A percentile compares a stretch with the other conserved stretches of the same genome.
These are phyloP conservation scores for Fragilaria crotonensis DNA, from an alignment of 108 stramenopile genomes.

Conservation along the genomic window DNA sequence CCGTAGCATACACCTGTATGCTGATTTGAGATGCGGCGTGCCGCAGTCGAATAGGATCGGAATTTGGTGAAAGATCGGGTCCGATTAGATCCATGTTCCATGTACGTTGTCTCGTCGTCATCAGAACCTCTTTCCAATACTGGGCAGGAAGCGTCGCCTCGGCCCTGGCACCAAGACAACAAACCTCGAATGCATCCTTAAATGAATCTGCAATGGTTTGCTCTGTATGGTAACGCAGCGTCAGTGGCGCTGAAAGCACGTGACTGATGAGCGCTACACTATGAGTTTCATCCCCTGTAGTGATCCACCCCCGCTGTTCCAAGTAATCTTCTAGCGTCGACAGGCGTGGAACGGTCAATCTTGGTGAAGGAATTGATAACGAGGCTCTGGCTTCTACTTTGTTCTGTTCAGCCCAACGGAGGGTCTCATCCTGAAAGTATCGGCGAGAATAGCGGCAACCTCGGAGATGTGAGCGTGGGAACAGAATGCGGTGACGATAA, in stretches of 20 bases:
- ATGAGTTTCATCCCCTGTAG: neutral
- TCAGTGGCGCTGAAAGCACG: slow-evolving; percentile 69
- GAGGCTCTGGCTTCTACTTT: neutral
- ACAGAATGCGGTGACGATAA: neutral
- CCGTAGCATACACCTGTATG: slow-evolving; percentile 17
- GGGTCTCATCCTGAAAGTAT: neutral
- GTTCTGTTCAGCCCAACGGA: neutral
- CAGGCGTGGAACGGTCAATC: neutral
- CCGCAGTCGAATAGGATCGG: slow-evolving; percentile 17
- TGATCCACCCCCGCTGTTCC: neutral
- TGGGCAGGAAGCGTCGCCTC: slow-evolving; percentile 75
- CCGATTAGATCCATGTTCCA: slow-evolving; percentile 64
- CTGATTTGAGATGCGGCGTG: neutral
- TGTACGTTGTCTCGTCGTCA: slow-evolving; percentile 13
- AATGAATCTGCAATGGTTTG: neutral
- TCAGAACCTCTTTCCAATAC: slow-evolving; percentile 79
- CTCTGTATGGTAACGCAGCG: slow-evolving; percentile 24
- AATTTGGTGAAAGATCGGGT: slow-evolving; percentile 50
- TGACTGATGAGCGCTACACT: slow-evolving; percentile 45
- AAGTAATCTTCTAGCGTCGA: neutral
- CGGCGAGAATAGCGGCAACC: too few species aligned
- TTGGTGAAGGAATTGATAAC: neutral
- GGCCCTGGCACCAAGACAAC: slow-evolving; percentile 79
- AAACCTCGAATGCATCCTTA: neutral
- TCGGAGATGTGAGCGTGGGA: too few species aligned